These are phyloP conservation scores for Daldinia grandis DNA, from an alignment of 495 filamentous ascomycete genomes.

Conservation along the genomic window DNA sequence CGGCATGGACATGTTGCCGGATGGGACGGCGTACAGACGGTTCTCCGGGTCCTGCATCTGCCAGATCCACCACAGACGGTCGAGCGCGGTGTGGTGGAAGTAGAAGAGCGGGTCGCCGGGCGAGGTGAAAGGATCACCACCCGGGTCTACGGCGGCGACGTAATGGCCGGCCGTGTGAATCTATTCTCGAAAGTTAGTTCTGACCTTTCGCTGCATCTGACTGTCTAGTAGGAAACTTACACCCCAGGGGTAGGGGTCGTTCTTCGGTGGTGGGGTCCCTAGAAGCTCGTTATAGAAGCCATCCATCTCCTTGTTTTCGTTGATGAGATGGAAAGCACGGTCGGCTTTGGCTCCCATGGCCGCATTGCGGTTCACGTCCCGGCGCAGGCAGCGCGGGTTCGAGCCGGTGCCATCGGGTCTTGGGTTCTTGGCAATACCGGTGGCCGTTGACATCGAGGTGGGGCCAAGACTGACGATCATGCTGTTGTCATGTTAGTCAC, in stretches of 20 bases:
- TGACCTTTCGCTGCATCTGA: constrained; percentile 21
- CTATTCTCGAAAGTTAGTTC: constrained; percentile 49
- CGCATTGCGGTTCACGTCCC: constrained; percentile 63
- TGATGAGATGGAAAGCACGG: constrained; percentile 58
- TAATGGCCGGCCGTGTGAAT: constrained; percentile 71
- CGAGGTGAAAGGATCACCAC: constrained; percentile 61
- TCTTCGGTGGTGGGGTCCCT: constrained; percentile 51
- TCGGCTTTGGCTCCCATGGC: constrained; percentile 59
- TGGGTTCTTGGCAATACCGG: constrained; percentile 48
- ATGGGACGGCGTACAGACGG: constrained; percentile 40
- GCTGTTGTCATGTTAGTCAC: constrained; percentile 33
- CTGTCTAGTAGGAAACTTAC: constrained; percentile 34
- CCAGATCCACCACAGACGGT: constrained; percentile 68
- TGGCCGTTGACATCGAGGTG: constrained; percentile 45
- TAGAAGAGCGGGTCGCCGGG: constrained; percentile 65
- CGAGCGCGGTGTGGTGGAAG: constrained; percentile 65
- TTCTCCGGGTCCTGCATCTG: constrained; percentile 55
- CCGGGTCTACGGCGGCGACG: constrained; percentile 67
- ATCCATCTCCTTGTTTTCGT: constrained; percentile 56
- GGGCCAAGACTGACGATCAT: constrained; percentile 55
- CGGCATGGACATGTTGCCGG: constrained; percentile 36
- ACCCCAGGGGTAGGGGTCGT: constrained; percentile 52
- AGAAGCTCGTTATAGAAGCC: constrained; percentile 62
- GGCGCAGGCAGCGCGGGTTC: constrained; percentile 54
- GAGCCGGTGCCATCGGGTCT: constrained; percentile 42